Percentiles rank a stretch among this genome's conserved stretches.
phyloP scores from a whole-genome alignment of 768 basidiomycete species.

The Rubroboletus satanas region DNA sequence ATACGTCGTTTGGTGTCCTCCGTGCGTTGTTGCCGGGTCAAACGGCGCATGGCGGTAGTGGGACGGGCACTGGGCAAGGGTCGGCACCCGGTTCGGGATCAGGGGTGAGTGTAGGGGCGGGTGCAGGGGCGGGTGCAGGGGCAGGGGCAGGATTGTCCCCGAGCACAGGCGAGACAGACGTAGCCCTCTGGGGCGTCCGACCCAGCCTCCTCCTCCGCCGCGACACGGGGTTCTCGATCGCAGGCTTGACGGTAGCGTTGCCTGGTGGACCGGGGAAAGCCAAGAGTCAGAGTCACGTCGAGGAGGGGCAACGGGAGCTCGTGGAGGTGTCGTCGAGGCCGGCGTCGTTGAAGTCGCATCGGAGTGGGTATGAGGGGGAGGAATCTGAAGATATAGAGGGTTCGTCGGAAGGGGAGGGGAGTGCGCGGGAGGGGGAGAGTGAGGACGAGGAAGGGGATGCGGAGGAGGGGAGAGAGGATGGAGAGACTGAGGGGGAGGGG shows the following conservation, averaged over 20 bases:
- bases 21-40: conserved; percentile 65
- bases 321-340: conserved; percentile 52
- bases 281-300: conserved; percentile 4
- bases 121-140: neutral
- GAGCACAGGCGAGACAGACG: conserved; percentile 6
- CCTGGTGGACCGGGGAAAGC: conserved; percentile 34
- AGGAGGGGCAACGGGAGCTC: conserved; percentile 47
- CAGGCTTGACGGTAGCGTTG: conserved; percentile 65
- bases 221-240: conserved; percentile 80
- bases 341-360: conserved; percentile 40
- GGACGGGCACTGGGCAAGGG: conserved; percentile 17
- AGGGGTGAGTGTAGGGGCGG: neutral
- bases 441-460: conserved; percentile 27
- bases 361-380: conserved; percentile 3
- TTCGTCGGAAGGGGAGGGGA: conserved; percentile 3
- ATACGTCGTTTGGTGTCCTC: conserved; percentile 85
- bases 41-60: neutral
- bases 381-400: conserved; percentile 20
- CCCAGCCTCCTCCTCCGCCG: conserved; percentile 65
- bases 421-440: neutral
- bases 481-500: conserved; percentile 26
- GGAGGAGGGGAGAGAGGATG: conserved; percentile 21
- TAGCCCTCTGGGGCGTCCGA: conserved; percentile 26
- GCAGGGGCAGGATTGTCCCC: neutral
- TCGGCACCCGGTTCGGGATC: neutral